A percentile compares a stretch with the other conserved stretches of the same genome.
Evolutionary conservation across 1,284 basidiomycete species (phyloP).

Genomic region (Testicularia cyperi): DNA sequence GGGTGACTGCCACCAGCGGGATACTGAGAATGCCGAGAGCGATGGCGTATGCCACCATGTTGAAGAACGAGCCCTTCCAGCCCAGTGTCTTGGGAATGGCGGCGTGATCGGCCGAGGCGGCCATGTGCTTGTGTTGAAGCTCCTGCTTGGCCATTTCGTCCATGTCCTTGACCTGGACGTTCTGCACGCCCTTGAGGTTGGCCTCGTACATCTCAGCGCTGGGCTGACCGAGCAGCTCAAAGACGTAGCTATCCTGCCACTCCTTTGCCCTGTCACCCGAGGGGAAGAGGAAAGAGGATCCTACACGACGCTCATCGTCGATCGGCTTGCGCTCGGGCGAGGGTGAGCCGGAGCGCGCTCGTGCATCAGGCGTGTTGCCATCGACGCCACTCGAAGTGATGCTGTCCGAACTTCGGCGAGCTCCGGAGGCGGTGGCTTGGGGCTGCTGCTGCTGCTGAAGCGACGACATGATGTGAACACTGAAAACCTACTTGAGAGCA

Average conservation of each 20-base stretch:
- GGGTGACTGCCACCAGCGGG: constrained; percentile 42
- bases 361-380: constrained; percentile 3
- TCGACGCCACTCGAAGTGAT: constrained; percentile 15
- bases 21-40: constrained; percentile 51
- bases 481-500: too few species aligned
- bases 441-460: too few species aligned
- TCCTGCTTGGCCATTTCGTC: constrained; percentile 27
- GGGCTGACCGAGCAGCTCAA: constrained; percentile 28
- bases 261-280: constrained; percentile 32
- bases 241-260: constrained; percentile 39
- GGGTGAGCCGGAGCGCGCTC: constrained; percentile 9
- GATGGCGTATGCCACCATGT: constrained; percentile 48
- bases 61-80: constrained; percentile 48
- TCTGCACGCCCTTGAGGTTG: constrained; percentile 25
- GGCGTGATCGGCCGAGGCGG: constrained; percentile 2
- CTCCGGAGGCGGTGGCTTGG: too few species aligned
- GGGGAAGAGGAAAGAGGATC: constrained; percentile 36
- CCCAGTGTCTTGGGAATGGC: constrained; percentile 44
- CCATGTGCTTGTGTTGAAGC: constrained; percentile 7
- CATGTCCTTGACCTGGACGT: constrained; percentile 33
- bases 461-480: too few species aligned
- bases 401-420: too few species aligned
- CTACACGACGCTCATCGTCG: constrained; percentile 6
- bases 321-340: constrained; percentile 20
- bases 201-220: constrained; percentile 22